These are phyloP conservation scores for Irpex lacteus DNA, from an alignment of 1,284 basidiomycete genomes.

Conservation along the genomic window DNA sequence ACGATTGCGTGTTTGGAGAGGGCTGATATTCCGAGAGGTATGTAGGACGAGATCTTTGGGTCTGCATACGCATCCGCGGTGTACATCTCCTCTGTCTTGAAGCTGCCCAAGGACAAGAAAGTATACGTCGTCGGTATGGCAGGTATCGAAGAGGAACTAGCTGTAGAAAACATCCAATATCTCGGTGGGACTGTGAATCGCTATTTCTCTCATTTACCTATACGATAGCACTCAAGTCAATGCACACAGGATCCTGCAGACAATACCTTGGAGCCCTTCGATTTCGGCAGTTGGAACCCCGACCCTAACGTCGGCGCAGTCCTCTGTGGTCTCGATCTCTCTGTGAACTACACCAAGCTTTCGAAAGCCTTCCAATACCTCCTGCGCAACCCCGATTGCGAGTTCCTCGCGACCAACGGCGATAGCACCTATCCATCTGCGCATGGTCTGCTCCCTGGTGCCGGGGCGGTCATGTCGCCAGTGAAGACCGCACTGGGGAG, in stretches of 20 bases:
- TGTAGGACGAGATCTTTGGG: conserved; percentile 91
- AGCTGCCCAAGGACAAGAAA: conserved; percentile 88
- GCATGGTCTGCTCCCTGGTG: conserved; percentile 82
- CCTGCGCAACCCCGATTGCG: conserved; percentile 72
- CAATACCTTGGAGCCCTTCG: conserved; percentile 71
- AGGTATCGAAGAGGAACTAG: conserved; percentile 92
- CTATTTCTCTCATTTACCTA: conserved; percentile 1
- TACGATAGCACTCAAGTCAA: neutral
- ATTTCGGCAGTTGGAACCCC: conserved; percentile 65
- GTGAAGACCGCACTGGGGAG: conserved; percentile 73
- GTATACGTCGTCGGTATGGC: conserved; percentile 95
- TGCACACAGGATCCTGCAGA: conserved; percentile 74
- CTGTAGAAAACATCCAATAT: conserved; percentile 76
- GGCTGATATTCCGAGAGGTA: neutral
- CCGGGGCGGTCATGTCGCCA: conserved; percentile 83
- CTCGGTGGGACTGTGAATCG: conserved; percentile 82
- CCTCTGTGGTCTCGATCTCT: conserved; percentile 81
- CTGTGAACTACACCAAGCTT: conserved; percentile 89
- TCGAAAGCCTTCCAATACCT: conserved; percentile 94
- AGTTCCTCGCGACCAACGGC: conserved; percentile 91
- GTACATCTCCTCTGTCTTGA: conserved; percentile 87
- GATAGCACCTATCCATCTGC: conserved; percentile 88
- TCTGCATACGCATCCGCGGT: conserved; percentile 94
- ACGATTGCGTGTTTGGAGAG: neutral
- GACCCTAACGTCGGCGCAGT: conserved; percentile 88